A percentile compares a stretch with the other conserved stretches of the same genome.
Evolutionary conservation across 148 eudicot species (phyloP).

Genomic region (Chenopodium quinoa): DNA sequence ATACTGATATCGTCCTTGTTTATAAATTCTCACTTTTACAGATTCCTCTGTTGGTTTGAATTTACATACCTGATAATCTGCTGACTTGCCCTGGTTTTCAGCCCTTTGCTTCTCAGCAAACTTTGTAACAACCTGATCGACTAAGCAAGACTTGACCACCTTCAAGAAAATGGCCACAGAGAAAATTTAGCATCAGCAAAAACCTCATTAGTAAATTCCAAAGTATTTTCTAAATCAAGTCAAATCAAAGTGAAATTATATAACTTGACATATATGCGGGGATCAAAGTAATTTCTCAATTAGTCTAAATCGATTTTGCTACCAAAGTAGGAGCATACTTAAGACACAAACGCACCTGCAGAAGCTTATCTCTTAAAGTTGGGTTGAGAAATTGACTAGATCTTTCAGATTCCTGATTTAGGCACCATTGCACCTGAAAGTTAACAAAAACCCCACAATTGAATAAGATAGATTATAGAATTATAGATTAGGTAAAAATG

Average conservation of each 20-base stretch:
- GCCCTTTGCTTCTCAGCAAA: conserved; percentile 30
- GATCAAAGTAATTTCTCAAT: background rate
- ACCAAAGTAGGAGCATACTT: background rate
- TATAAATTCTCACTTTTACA: background rate
- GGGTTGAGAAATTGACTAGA: conserved; percentile 17
- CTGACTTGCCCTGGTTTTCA: conserved; percentile 28
- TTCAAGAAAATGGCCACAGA: conserved; percentile 16
- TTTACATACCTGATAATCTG: conserved; percentile 35
- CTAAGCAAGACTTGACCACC: conserved; percentile 27
- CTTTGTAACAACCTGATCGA: conserved; percentile 30
- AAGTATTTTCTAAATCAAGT: background rate
- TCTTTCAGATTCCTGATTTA: conserved; percentile 31
- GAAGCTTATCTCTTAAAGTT: conserved; percentile 17
- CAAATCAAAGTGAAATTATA: background rate
- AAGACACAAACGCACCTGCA: conserved; percentile 26
- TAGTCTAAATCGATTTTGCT: background rate
- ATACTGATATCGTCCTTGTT: background rate
- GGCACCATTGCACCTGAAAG: conserved; percentile 31
- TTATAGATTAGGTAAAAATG: background rate
- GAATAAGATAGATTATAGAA: background rate
- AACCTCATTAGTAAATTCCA: background rate
- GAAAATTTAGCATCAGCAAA: background rate
- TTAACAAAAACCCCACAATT: background rate
- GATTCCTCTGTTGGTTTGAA: background rate
- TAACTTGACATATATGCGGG: background rate